Percentiles rank a stretch among this genome's conserved stretches.
phyloP scores from a whole-genome alignment of 179 eudicot genomes.

The Actinidia chinensis region DNA sequence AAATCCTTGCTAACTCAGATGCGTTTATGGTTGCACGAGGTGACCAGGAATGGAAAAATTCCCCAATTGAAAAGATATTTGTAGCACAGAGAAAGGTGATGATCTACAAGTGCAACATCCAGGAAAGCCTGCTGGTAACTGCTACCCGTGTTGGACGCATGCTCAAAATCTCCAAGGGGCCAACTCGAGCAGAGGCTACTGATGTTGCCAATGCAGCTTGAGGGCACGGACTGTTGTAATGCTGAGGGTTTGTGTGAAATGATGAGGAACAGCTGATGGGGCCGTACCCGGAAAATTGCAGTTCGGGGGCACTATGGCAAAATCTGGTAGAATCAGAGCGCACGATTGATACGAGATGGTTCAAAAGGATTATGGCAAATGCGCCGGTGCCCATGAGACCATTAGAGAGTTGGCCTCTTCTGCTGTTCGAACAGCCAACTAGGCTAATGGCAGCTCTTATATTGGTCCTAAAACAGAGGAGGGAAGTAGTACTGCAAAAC shows the following conservation, averaged over 20 bases:
- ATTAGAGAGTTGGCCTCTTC: conserved; percentile 46
- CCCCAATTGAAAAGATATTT: conserved; percentile 48
- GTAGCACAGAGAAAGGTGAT: conserved; percentile 46
- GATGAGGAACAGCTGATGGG: conserved; percentile 51
- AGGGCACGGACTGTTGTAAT: conserved; percentile 49
- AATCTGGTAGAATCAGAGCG: conserved; percentile 47
- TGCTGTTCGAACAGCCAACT: conserved; percentile 42
- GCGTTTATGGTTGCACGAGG: conserved; percentile 51
- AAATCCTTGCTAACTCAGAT: conserved; percentile 41
- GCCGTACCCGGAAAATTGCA: conserved; percentile 48
- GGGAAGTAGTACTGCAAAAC: conserved; percentile 47
- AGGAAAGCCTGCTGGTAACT: conserved; percentile 49
- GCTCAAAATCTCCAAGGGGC: conserved; percentile 50
- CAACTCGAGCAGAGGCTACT: conserved; percentile 51
- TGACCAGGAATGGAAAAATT: conserved; percentile 50
- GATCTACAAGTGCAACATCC: conserved; percentile 47
- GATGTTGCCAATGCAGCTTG: conserved; percentile 51
- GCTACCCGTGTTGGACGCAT: conserved; percentile 51
- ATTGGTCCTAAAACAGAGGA: conserved; percentile 40
- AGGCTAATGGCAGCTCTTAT: conserved; percentile 35
- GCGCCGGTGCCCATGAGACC: conserved; percentile 50
- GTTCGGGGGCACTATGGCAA: conserved; percentile 48
- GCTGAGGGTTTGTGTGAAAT: too few species aligned
- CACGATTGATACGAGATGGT: conserved; percentile 39
- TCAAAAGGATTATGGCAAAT: conserved; percentile 33